A percentile compares a stretch with the other conserved stretches of the same genome.
Conservation (phyloP, 257 asterid genomes). For the Craterostigma plantagineum region DNA sequence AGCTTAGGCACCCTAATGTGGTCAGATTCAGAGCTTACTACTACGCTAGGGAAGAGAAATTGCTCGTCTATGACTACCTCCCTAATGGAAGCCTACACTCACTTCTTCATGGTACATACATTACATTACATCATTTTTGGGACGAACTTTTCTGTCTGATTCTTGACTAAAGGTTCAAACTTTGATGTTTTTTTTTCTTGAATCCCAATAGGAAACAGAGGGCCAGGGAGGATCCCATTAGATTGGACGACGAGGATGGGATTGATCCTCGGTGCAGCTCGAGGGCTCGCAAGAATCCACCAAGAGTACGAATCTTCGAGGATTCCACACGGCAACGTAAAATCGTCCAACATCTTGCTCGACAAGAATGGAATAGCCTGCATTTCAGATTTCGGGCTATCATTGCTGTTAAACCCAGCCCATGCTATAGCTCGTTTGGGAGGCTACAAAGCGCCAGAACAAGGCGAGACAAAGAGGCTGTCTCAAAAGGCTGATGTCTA, state of each 20-base stretch:
- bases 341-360: conserved; percentile 53
- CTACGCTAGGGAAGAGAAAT: conserved; percentile 77
- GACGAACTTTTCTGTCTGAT: too few species aligned
- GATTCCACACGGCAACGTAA: conserved; percentile 80
- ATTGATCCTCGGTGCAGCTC: conserved; percentile 63
- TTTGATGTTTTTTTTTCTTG: conserved; percentile 8
- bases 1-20: conserved; percentile 60
- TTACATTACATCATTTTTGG: too few species aligned
- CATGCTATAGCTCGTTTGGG: conserved; percentile 57
- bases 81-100: conserved; percentile 72
- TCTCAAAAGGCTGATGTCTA: conserved; percentile 74
- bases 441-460: conserved; percentile 61
- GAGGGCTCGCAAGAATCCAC: conserved; percentile 65
- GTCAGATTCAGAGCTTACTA: conserved; percentile 74
- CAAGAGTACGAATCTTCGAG: conserved; percentile 47
- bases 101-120: conserved; percentile 70
- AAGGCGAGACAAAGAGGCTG: conserved; percentile 37
- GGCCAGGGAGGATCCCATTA: conserved; percentile 72
- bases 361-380: conserved; percentile 59
- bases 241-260: conserved; percentile 96
- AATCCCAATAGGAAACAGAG: conserved; percentile 34
- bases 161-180: not conserved
- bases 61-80: conserved; percentile 64
- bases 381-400: conserved; percentile 49
- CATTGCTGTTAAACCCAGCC: conserved; percentile 40